A percentile compares a stretch with the other conserved stretches of the same genome.
Evolutionary conservation across 1,284 basidiomycete species (phyloP).

Genomic region (Marasmius fiardii): DNA sequence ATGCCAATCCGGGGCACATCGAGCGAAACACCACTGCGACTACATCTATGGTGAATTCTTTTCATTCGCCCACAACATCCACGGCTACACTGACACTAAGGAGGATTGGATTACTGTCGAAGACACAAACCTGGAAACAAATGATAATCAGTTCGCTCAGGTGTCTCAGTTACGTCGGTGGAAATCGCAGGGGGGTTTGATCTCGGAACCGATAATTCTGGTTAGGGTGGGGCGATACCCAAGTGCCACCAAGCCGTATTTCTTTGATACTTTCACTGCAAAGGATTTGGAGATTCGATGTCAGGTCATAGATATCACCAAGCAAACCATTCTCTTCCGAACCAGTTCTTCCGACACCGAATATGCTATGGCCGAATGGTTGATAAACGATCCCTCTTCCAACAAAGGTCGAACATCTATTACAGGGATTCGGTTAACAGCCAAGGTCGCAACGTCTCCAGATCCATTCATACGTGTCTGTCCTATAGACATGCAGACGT

Average conservation of each 20-base stretch:
- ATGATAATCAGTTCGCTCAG: constrained; percentile 23
- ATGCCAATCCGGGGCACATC: constrained; percentile 28
- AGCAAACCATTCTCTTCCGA: constrained; percentile 29
- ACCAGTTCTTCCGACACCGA: constrained; percentile 26
- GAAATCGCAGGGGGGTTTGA: constrained; percentile 25
- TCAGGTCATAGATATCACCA: constrained; percentile 27
- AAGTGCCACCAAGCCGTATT: constrained; percentile 27
- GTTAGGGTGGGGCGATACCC: constrained; percentile 29
- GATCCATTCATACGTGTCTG: constrained; percentile 28
- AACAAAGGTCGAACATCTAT: constrained; percentile 14
- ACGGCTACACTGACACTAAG: constrained; percentile 28
- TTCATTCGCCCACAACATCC: constrained; percentile 24
- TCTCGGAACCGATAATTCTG: constrained; percentile 29
- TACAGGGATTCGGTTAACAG: constrained; percentile 27
- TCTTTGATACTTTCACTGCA: constrained; percentile 30
- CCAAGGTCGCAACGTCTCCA: constrained; percentile 28
- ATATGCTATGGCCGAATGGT: constrained; percentile 33
- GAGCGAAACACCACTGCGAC: constrained; percentile 32
- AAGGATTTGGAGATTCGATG: constrained; percentile 27
- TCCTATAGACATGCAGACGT: constrained; percentile 28
- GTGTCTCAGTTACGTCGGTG: constrained; percentile 28
- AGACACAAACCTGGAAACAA: constrained; percentile 30
- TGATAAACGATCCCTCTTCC: constrained; percentile 24
- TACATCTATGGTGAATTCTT: constrained; percentile 34
- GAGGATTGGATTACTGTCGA: constrained; percentile 27